These are phyloP conservation scores for Medicago ruthenica DNA, from an alignment of 306 rosid genomes.

Conservation along the genomic window DNA sequence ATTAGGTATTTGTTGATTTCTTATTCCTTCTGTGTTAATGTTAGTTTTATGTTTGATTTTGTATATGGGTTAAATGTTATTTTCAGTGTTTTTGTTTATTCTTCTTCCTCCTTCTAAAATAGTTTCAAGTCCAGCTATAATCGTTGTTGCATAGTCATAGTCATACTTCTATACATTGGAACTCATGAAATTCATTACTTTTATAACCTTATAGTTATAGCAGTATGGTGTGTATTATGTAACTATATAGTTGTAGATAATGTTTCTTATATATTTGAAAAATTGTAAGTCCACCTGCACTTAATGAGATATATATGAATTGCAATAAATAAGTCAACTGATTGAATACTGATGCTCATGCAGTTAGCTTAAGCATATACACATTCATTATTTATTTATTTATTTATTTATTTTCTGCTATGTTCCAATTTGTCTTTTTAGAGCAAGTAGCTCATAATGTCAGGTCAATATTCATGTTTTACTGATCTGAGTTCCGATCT, in stretches of 20 bases:
- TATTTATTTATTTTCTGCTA: background rate
- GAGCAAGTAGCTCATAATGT: background rate
- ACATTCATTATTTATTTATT: background rate
- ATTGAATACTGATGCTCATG: background rate
- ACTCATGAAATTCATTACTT: slow-evolving; percentile 42
- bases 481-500: background rate
- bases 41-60: too few relatives aligned
- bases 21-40: too few relatives aligned
- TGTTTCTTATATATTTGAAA: slow-evolving; percentile 18
- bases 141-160: slow-evolving; percentile 29
- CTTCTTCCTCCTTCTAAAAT: slow-evolving; percentile 23
- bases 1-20: too few relatives aligned
- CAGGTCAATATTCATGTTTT: background rate
- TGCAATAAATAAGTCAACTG: background rate
- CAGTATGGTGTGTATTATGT: slow-evolving; percentile 18
- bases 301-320: slow-evolving; percentile 1
- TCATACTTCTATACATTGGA: slow-evolving; percentile 37
- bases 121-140: slow-evolving; percentile 38
- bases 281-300: slow-evolving; percentile 39
- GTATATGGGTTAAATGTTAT: too few relatives aligned
- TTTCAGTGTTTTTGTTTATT: too few relatives aligned
- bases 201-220: slow-evolving; percentile 28
- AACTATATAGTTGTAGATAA: background rate
- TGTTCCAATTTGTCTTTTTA: background rate
- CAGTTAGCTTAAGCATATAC: background rate